Evolutionary conservation across 176 grass and related monocot genomes (phyloP).

Genomic region (Microstegium vimineum): DNA sequence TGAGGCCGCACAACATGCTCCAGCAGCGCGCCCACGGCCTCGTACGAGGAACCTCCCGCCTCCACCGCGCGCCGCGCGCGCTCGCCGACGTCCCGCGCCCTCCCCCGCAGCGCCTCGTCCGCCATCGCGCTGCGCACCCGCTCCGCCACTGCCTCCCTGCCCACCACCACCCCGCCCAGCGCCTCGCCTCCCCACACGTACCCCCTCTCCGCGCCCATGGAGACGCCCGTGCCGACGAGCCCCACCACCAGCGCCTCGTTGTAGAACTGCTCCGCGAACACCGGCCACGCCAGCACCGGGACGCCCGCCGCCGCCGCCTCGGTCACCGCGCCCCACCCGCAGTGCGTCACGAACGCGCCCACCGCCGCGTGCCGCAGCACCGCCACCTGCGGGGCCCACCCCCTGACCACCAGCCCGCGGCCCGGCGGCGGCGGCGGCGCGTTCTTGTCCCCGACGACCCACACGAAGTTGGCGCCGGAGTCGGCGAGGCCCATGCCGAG

Average conservation of each 20-base stretch:
- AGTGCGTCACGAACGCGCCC: constrained; percentile 65
- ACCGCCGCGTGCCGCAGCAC: constrained; percentile 47
- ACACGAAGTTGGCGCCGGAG: constrained; percentile 49
- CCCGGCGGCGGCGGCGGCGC: neutral
- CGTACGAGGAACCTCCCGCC: constrained; percentile 47
- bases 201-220: constrained; percentile 38
- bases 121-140: constrained; percentile 30
- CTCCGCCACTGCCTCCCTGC: constrained; percentile 41
- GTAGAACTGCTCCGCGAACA: constrained; percentile 70
- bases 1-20: constrained; percentile 31
- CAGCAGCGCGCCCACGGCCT: constrained; percentile 38
- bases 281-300: constrained; percentile 52
- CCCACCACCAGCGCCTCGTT: constrained; percentile 62
- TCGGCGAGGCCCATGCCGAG: constrained; percentile 47
- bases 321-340: constrained; percentile 53
- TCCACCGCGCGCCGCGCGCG: constrained; percentile 20
- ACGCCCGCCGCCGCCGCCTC: constrained; percentile 46
- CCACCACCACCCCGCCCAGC: constrained; percentile 34
- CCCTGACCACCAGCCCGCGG: constrained; percentile 43
- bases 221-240: constrained; percentile 28
- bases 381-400: constrained; percentile 64
- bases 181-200: constrained; percentile 65
- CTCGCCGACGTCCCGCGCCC: constrained; percentile 25
- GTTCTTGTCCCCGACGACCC: constrained; percentile 49
- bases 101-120: constrained; percentile 19